phyloP scores from a whole-genome alignment of 768 basidiomycete genomes.

The Rhizopogon rudus region DNA sequence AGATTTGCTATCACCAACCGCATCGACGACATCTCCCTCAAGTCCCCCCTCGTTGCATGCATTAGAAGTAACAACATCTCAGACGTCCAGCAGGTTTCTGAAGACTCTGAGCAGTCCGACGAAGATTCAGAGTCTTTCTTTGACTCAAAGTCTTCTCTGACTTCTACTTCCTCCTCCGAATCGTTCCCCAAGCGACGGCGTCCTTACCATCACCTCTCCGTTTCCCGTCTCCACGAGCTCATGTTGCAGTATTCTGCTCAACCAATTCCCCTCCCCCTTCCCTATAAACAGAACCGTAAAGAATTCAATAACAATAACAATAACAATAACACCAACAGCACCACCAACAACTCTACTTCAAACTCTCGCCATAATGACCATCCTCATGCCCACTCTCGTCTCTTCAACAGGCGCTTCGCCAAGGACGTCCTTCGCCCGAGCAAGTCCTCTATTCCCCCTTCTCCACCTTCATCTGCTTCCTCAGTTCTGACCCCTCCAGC shows the following conservation, averaged over 20 bases:
- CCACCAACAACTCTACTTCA: not conserved
- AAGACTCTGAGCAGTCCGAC: slow-evolving; percentile 2
- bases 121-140: not conserved
- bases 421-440: slow-evolving; percentile 22
- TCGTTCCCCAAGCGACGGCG: slow-evolving; percentile 23
- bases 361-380: slow-evolving; percentile 24
- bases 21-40: slow-evolving; percentile 12
- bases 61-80: slow-evolving; percentile 35
- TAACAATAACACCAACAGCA: too few species aligned
- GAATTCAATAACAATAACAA: slow-evolving; percentile 15
- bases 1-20: slow-evolving; percentile 15
- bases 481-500: slow-evolving; percentile 7
- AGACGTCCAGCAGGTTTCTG: slow-evolving; percentile 42
- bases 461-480: slow-evolving; percentile 8
- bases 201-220: slow-evolving; percentile 26
- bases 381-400: slow-evolving; percentile 16
- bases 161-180: slow-evolving; percentile 28
- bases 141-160: slow-evolving; percentile 46
- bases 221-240: slow-evolving; percentile 27
- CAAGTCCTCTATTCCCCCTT: slow-evolving; percentile 7
- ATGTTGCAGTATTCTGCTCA: slow-evolving; percentile 57
- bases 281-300: slow-evolving; percentile 26
- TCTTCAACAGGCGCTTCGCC: slow-evolving; percentile 31
- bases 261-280: slow-evolving; percentile 27
- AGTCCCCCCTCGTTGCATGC: slow-evolving; percentile 31